Percentiles rank a stretch among this genome's conserved stretches.
phyloP scores from a whole-genome alignment of 768 basidiomycete species.

The Tricholoma sp. region DNA sequence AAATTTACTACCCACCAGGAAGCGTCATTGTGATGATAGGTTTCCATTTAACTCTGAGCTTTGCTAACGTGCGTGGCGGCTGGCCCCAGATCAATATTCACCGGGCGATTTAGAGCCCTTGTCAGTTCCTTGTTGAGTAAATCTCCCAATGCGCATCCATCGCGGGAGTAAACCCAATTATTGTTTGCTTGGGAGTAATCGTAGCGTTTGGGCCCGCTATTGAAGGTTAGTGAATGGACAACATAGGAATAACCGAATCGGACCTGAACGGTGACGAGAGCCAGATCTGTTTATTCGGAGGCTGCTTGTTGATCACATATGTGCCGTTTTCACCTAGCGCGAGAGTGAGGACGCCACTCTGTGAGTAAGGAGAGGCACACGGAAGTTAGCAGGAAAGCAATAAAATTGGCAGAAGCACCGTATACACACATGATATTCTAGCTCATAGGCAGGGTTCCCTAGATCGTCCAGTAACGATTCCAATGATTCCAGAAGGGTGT shows the following conservation, averaged over 20 bases:
- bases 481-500: constrained; percentile 62
- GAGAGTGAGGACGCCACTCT: constrained; percentile 92
- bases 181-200: constrained; percentile 57
- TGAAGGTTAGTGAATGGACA: neutral
- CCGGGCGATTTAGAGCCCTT: constrained; percentile 22
- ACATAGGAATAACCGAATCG: constrained; percentile 11
- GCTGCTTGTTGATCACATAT: constrained; percentile 96
- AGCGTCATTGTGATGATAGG: neutral
- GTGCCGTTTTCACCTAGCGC: constrained; percentile 71
- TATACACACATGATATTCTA: constrained; percentile 77
- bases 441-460: constrained; percentile 59
- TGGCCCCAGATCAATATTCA: constrained; percentile 25
- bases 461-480: constrained; percentile 66
- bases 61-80: neutral
- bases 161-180: constrained; percentile 76
- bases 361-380: neutral
- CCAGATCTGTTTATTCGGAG: constrained; percentile 97
- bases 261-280: constrained; percentile 85
- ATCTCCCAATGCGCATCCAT: constrained; percentile 51
- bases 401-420: neutral
- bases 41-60: neutral
- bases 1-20: neutral
- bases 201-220: constrained; percentile 89
- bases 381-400: neutral
- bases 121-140: constrained; percentile 68